Base-by-base conservation (phyloP, 345 rosid species). In the Cardiospermum halicacabum region DNA sequence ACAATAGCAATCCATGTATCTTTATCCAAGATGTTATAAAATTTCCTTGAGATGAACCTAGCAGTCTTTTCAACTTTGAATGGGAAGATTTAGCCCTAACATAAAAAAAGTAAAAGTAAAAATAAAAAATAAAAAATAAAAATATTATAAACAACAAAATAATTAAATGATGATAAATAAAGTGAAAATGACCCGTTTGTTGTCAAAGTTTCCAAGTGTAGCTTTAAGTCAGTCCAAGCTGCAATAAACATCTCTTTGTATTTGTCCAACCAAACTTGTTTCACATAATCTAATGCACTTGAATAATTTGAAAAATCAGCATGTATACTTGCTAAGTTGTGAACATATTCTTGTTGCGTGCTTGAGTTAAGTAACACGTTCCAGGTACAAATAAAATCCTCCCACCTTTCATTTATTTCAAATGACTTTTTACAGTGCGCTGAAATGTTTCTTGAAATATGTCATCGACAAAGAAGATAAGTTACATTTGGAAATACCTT, bases 401-500 rank as follows among this genome's bases (percentile, higher is more conserved):
- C 64, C 53, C 53, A 55, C 39, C 51, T 66, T 39, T 56, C 63
- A 56, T 56, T 66, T 19, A 42, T 45, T 55, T 66, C 63, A 55
- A 66, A 55, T 27, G 57, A 15, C 54, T 30, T 67, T 55, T 43
- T 67, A 19, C 64, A 57, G 24, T 43, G 30, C 3, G 53, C 40
- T 1, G 45, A 45, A 16, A 67, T 28, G 57, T 67, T 58, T 26
- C 32, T 67, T 45, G 54, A 56, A 9, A 67, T 57, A 56, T 67
- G 70, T 42, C 63, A 67, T 67, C 56, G 43, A 48, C 45, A 67
- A 30, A 67, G 47, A 42, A 66, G 55, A 57, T 67, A 40, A 26
- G 54, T 45, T 42, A 56, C 47, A 19, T 16, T 42, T 8, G 70
- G 56, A 22, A 56, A 67, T 19, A 67, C 40, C 19, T 39, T 45